Base-by-base conservation (phyloP, 148 eudicot species). In the Linanthus parryae region DNA sequence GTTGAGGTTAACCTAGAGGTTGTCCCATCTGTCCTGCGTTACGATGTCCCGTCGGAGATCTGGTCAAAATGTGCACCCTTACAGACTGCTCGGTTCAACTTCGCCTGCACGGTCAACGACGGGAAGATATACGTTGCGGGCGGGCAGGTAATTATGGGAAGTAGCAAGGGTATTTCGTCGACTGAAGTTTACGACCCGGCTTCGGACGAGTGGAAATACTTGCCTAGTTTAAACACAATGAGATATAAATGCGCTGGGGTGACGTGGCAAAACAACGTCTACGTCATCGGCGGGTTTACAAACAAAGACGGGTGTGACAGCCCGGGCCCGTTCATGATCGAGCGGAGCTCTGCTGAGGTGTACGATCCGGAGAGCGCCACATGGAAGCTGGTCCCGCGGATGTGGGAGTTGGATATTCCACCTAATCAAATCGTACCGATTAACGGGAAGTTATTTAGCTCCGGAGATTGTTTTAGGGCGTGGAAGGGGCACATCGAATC, bases 351-450 rank as follows among this genome's bases (percentile, higher is more conserved):
- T 1, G 80, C 66, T 0, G 75, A 75, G 56, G 60, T 75, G n/a
- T 75, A 61, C 43, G 72, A 75, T 8, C 15, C 49, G 0, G 18
- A 38, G 3, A 6, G 10, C 4, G 38, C 50, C 19, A 66, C 1
- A 37, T 75, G 80, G 80, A 46, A 50, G 7, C 58, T 65, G 24
- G 22, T 31, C 15, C 47, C 72, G 1, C 56, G 69, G 9, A 75
- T 70, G 80, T 75, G 80, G 75, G 65, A 58, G 4, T 41, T 75
- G 1, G 80, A 75, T 51, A 59, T 70, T 23, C 80, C 80, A 44
- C 80, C 75, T 22, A 56, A 70, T 44, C 72, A 75, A 33, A 75
- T 75, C 1, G 69, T 62, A 6, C 56, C 57, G 8, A 54, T 75
- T n/a, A 42, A 46, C 48, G 72, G 53, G 10, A 66, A 30, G 48